These are phyloP conservation scores for Mycosphaerella sp. DNA, from an alignment of 2,329 filamentous ascomycete species.

Conservation along the genomic window DNA sequence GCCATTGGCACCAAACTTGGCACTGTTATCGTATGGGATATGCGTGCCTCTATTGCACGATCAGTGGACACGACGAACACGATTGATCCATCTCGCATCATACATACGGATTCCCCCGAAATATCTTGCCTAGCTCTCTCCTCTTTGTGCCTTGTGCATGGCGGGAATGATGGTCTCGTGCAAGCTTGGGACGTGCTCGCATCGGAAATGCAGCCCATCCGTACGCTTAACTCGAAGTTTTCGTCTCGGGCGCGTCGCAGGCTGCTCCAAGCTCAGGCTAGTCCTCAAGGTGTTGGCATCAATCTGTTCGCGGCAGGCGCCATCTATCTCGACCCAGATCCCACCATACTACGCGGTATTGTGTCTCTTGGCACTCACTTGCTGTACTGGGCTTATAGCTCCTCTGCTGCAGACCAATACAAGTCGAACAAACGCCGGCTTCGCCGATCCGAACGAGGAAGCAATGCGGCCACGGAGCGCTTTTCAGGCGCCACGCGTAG, in stretches of 20 bases:
- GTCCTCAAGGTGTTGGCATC: slow-evolving; percentile 60
- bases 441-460: slow-evolving; percentile 61
- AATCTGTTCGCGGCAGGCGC: slow-evolving; percentile 77
- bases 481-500: slow-evolving; percentile 59
- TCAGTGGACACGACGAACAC: slow-evolving; percentile 51
- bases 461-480: slow-evolving; percentile 52
- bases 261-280: slow-evolving; percentile 59
- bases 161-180: slow-evolving; percentile 88
- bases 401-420: slow-evolving; percentile 64
- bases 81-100: slow-evolving; percentile 66
- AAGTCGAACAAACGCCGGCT: slow-evolving; percentile 71
- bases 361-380: slow-evolving; percentile 81
- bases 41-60: slow-evolving; percentile 57
- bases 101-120: slow-evolving; percentile 84
- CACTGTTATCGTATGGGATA: slow-evolving; percentile 75
- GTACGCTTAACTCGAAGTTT: slow-evolving; percentile 80
- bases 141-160: slow-evolving; percentile 82
- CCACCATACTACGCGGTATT: slow-evolving; percentile 76
- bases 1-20: slow-evolving; percentile 75
- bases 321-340: slow-evolving; percentile 79
- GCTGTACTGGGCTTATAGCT: slow-evolving; percentile 91
- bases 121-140: slow-evolving; percentile 78
- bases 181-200: slow-evolving; percentile 96
- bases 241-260: slow-evolving; percentile 76
- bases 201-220: slow-evolving; percentile 68